Evolutionary conservation across 2,329 filamentous ascomycete species (phyloP).

Genomic region (Ascosphaera apis): DNA sequence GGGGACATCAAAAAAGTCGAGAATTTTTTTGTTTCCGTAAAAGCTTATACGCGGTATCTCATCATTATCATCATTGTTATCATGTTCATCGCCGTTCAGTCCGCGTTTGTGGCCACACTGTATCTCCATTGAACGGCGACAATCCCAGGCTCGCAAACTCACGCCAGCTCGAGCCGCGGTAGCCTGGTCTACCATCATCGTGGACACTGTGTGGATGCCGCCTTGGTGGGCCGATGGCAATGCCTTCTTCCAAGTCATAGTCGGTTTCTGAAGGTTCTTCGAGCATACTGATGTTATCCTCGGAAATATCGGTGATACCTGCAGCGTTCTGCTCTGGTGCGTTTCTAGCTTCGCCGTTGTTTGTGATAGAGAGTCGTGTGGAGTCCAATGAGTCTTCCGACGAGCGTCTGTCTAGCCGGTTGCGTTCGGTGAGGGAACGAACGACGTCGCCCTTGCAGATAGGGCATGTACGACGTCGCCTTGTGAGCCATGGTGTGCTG

Average conservation of each 20-base stretch:
- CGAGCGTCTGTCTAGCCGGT: slow-evolving; percentile 3
- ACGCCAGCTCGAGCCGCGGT: slow-evolving; percentile 16
- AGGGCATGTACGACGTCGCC: slow-evolving; percentile 82
- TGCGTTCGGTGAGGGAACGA: slow-evolving; percentile 28
- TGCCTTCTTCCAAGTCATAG: slow-evolving; percentile 21
- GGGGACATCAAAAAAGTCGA: no score
- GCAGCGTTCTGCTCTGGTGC: neutral
- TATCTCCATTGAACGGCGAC: slow-evolving; percentile 23
- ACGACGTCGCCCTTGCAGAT: slow-evolving; percentile 98
- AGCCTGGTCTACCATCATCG: slow-evolving; percentile 4
- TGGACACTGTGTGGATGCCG: slow-evolving; percentile 7
- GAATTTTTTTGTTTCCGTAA: no score
- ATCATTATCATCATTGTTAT: no score
- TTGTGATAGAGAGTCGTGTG: neutral
- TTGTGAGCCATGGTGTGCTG: slow-evolving; percentile 92
- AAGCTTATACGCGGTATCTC: no score
- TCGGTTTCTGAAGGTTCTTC: slow-evolving; percentile 11
- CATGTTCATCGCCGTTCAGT: slow-evolving; percentile 3
- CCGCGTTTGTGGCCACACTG: slow-evolving; percentile 20
- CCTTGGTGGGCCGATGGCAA: slow-evolving; percentile 10
- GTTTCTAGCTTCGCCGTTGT: neutral
- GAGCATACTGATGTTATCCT: slow-evolving; percentile 2
- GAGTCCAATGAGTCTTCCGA: no score
- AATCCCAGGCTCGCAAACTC: slow-evolving; percentile 21
- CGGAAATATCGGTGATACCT: neutral